Base-by-base conservation (phyloP, 2,329 filamentous ascomycete genomes). In the Aspergillus melleus region DNA sequence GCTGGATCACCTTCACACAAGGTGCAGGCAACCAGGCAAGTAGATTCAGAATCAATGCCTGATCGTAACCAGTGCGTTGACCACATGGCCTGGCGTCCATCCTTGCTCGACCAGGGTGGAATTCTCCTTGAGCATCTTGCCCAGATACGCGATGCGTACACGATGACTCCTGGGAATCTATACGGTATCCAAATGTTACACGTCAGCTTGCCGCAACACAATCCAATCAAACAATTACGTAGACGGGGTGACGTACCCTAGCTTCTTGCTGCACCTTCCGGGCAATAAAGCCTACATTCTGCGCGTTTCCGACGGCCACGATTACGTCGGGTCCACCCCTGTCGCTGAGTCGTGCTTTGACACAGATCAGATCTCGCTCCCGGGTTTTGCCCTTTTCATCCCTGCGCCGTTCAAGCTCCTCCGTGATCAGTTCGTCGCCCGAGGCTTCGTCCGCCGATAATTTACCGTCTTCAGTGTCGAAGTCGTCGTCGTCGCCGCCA, bases 131-230 rank as follows among this genome's bases (percentile, higher is more conserved):
- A 96, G 83, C 54, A 93, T 85, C 72, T 88, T 91, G 66, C 93
- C 93, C 75, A 95, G 83, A 73, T 96, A 96, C 20, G 87, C 88
- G 60, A 96, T 84, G 56, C 86, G 86, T 54, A 96, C 80, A 52
- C 81, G 84, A 62, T 85, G 86, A 49, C 79, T 79, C 8, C 80
- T 72, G 2, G 83, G 74, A 32, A 93, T 78, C 89, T 90, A 66
- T 19, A 44, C 16, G 24, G 22, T 12, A 9, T 56, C 36, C 36
- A 42, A n/a, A 29, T 6, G 55, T 65, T 51, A 66, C 55, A 54
- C 26, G 50, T 44, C 47, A 29, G n/a, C 29, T 57, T 24, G 26
- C 57, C 6, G 51, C 30, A 57, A 54, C 16, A 12, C 8, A 50
- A 56, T 53, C 52, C 32, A 24, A 44, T 26, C n/a, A 42, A 30